Percentiles rank a stretch among this genome's conserved stretches.
phyloP scores from a whole-genome alignment of 371 early-diverging fungal species.

The Batkoa obscura region DNA sequence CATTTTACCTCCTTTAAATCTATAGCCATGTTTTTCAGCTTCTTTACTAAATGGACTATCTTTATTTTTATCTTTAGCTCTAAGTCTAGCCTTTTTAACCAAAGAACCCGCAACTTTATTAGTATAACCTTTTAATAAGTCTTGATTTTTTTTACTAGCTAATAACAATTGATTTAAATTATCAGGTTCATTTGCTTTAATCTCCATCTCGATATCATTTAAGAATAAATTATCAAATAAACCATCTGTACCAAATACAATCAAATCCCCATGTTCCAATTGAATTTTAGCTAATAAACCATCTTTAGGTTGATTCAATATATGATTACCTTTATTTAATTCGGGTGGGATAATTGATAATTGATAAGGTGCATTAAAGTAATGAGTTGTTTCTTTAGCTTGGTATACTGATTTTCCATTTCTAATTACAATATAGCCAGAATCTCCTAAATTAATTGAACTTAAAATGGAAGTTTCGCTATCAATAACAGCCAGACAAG shows the following conservation, averaged over 20 bases:
- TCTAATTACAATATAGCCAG: slow-evolving; percentile 37
- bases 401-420: slow-evolving; percentile 34
- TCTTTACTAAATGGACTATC: slow-evolving; percentile 9
- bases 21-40: slow-evolving; percentile 5
- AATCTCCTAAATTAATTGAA: slow-evolving; percentile 41
- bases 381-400: slow-evolving; percentile 44
- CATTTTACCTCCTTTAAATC: slow-evolving; percentile 12
- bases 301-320: slow-evolving; percentile 29
- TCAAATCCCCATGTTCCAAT: slow-evolving; percentile 41
- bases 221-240: slow-evolving; percentile 48
- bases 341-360: slow-evolving; percentile 36
- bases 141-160: slow-evolving; percentile 14
- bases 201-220: slow-evolving; percentile 20
- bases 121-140: slow-evolving; percentile 8
- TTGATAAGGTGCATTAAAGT: slow-evolving; percentile 53
- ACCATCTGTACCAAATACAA: slow-evolving; percentile 44
- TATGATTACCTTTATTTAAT: slow-evolving; percentile 20
- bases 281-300: slow-evolving; percentile 32
- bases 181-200: no score
- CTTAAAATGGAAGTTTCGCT: slow-evolving; percentile 36
- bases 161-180: no score
- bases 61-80: slow-evolving; percentile 5
- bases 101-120: slow-evolving; percentile 25
- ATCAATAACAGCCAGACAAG: slow-evolving; percentile 38
- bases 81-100: slow-evolving; percentile 11